Evolutionary conservation across 2,329 filamentous ascomycete genomes (phyloP), one percentile per base, ranked within the genome.

Genomic region (Paecilomyces dactylethromorphus): DNA sequence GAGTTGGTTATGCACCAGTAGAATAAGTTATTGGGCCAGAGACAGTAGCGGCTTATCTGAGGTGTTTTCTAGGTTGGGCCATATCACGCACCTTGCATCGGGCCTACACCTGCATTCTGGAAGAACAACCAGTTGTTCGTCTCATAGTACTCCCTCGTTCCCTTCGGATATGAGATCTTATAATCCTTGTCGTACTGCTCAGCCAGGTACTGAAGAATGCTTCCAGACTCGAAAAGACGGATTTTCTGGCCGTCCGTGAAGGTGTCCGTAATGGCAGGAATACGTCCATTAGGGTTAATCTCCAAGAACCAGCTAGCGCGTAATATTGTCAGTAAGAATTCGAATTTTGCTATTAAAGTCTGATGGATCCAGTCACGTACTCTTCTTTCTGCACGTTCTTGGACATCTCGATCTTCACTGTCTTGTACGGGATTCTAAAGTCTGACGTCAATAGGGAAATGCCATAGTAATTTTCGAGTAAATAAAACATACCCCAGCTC

Each of bases 281-380:
- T 96, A 65, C 92, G 89, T 63, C 92, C 92, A 73, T 96, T 96
- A 63, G 92, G 92, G 76, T 96, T 96, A 77, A 96, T 95, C 56
- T 87, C 86, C 29, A 95, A 83, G 76, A 93, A 97, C 91, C 90
- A 95, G 15, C 84, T 74, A 26, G 15, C 35, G 8, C 53, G 11
- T 18, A 56, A 12, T 35, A 18, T 18, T 51, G 12, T 49, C 18
- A 15, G 11, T 53, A 11, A 11, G 7, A 6, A n/a, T 49, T 55
- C 39, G 55, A 50, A 13, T n/a, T 18, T 10, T 18, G 3, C 8
- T 7, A 53, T 18, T 8, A 10, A 26, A 53, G 26, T 53, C 29
- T 2, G 8, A 10, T 10, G 39, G 31, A 15, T 54, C 5, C 3
- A 11, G 39, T 21, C 18, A 62, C 69, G 8, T 69, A 74, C 71